Conservation (phyloP, 805 yeast species). For the Yarrowia sp. region DNA sequence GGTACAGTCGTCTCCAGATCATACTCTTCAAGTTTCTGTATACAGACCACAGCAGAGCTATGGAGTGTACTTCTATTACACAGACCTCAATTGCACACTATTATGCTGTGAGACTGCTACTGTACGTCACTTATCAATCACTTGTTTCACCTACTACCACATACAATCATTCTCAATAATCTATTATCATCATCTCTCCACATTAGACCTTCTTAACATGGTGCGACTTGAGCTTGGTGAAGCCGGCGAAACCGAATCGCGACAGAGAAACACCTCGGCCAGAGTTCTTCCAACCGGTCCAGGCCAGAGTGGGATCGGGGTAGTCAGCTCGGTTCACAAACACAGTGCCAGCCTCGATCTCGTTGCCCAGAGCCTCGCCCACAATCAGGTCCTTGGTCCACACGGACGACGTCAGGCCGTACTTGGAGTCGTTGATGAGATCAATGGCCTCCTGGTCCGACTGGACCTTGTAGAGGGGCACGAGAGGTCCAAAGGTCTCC, state of each 20-base stretch:
- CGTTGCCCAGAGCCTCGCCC: constrained; percentile 62
- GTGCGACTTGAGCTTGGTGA: constrained; percentile 39
- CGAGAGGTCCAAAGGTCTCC: constrained; percentile 89
- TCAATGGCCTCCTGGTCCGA: constrained; percentile 71
- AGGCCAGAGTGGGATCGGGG: constrained; percentile 62
- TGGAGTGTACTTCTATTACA: too few species aligned
- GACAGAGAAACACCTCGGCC: constrained; percentile 75
- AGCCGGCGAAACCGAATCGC: constrained; percentile 54
- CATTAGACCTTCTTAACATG: constrained; percentile 35
- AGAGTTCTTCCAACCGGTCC: constrained; percentile 71
- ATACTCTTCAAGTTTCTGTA: too few species aligned
- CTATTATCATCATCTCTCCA: too few species aligned
- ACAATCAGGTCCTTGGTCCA: constrained; percentile 69
- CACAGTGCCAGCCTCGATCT: constrained; percentile 61
- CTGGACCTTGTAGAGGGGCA: constrained; percentile 68
- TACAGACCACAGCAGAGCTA: too few species aligned
- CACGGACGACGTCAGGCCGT: constrained; percentile 86
- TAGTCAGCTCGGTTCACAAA: constrained; percentile 66
- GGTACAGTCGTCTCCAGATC: too few species aligned
- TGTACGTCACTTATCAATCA: too few species aligned
- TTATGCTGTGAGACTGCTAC: too few species aligned
- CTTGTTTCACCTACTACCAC: too few species aligned
- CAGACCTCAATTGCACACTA: too few species aligned
- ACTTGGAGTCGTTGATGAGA: constrained; percentile 72
- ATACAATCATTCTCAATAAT: too few species aligned